A percentile compares a stretch with the other conserved stretches of the same genome.
These are phyloP conservation scores for Penicillium riverlandense DNA, from an alignment of 495 filamentous ascomycete genomes.

Conservation along the genomic window DNA sequence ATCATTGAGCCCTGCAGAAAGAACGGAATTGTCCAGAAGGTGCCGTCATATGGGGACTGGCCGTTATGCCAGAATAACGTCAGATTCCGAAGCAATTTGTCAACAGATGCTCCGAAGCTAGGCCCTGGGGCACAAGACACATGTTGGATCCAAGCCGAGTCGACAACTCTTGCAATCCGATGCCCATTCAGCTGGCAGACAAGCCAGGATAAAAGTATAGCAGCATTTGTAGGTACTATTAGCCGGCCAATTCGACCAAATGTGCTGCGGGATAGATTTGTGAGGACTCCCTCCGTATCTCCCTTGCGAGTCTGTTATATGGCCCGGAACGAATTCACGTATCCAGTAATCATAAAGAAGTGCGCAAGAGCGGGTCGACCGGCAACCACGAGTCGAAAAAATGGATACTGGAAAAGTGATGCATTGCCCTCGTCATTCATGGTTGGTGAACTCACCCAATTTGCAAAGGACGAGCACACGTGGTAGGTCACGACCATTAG, in stretches of 20 bases:
- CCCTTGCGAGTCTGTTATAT: constrained; percentile 4
- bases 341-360: constrained; percentile 10
- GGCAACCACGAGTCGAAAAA: constrained; percentile 4
- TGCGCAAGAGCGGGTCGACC: constrained; percentile 6
- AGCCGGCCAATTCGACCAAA: constrained; percentile 4
- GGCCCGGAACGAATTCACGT: constrained; percentile 7
- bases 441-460: constrained; percentile 10
- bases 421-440: constrained; percentile 1
- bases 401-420: constrained; percentile 7
- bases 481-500: constrained; percentile 9
- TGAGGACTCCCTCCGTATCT: constrained; percentile 1
- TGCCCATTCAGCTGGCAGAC: constrained; percentile 8
- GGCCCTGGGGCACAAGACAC: constrained; percentile 2
- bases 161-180: constrained; percentile 1
- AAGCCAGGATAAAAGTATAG: constrained; percentile 1
- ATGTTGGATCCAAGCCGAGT: constrained; percentile 4
- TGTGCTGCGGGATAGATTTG: constrained; percentile 3
- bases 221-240: constrained; percentile 5
- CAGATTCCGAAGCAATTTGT: constrained; percentile 2
- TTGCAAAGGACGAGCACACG: constrained; percentile 8
- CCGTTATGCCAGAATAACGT: constrained; percentile 7
- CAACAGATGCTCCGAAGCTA: constrained; percentile 1
- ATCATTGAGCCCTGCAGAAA: constrained; percentile 9
- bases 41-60: constrained; percentile 1
- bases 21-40: constrained; percentile 11